Percentiles rank a stretch among this genome's conserved stretches.
Conservation (phyloP, 2,329 filamentous ascomycete species). For the Trichoderma sp. region DNA sequence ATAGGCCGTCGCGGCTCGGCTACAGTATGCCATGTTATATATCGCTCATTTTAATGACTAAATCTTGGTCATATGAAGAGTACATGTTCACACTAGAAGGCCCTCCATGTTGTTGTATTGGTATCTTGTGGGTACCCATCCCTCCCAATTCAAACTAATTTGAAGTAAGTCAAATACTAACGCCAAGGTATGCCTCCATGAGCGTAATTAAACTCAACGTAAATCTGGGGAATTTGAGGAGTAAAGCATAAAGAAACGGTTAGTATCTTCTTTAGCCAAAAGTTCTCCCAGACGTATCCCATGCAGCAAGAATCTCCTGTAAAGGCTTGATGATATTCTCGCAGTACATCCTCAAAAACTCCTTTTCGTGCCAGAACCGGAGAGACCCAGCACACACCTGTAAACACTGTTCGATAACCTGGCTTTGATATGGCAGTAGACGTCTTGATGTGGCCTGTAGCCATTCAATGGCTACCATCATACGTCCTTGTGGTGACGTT, state of each 20-base stretch:
- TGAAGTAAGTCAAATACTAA: background rate
- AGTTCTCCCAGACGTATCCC: background rate
- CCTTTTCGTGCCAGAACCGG: background rate
- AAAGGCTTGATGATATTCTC: conserved; percentile 10
- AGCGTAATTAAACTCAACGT: background rate
- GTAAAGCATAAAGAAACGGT: background rate
- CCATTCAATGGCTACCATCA: background rate
- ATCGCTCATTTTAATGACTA: too few species aligned
- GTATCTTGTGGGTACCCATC: background rate
- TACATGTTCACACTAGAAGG: background rate
- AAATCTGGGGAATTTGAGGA: rapidly evolving
- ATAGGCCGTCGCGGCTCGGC: background rate
- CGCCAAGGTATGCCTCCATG: background rate
- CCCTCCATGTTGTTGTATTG: background rate
- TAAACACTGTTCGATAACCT: background rate
- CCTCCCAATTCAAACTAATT: background rate
- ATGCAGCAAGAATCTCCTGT: background rate
- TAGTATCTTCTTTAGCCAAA: background rate
- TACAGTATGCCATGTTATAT: too few species aligned
- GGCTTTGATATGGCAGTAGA: background rate
- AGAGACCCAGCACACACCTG: background rate
- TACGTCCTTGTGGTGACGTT: background rate
- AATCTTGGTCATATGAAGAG: background rate
- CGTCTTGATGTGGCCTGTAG: background rate
- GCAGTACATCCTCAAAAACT: background rate